Conservation (phyloP, 768 basidiomycete genomes). For the Podaxis pistillaris region DNA sequence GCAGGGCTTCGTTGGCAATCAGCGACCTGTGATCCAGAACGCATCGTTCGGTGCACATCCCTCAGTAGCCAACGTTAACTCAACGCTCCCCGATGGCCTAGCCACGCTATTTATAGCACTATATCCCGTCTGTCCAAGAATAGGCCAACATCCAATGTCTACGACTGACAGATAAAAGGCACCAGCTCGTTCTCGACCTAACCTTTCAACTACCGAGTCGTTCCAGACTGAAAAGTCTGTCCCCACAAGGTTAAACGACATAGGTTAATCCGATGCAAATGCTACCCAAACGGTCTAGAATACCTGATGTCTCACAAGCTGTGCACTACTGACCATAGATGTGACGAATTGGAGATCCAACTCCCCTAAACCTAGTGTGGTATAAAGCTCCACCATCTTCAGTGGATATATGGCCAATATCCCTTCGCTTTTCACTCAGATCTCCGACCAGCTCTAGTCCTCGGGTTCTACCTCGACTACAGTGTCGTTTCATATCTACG, state of each 20-base stretch:
- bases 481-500: not conserved
- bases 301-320: not conserved
- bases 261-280: too few species aligned
- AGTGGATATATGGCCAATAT: not conserved
- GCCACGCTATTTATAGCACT: not conserved
- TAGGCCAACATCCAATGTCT: not conserved
- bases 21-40: not conserved
- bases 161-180: not conserved
- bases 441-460: too few species aligned
- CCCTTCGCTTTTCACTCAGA: not conserved
- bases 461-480: too few species aligned
- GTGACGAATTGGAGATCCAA: not conserved
- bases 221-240: not conserved
- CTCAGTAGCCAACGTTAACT: too few species aligned
- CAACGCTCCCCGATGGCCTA: not conserved
- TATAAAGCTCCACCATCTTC: not conserved
- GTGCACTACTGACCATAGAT: not conserved
- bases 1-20: not conserved
- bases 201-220: not conserved
- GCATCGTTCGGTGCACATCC: too few species aligned
- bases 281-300: not conserved
- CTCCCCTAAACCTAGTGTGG: not conserved
- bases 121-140: not conserved
- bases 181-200: not conserved
- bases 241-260: not conserved